phyloP scores from a whole-genome alignment of 306 rosid genomes.

The Pterocarpus santalinus region DNA sequence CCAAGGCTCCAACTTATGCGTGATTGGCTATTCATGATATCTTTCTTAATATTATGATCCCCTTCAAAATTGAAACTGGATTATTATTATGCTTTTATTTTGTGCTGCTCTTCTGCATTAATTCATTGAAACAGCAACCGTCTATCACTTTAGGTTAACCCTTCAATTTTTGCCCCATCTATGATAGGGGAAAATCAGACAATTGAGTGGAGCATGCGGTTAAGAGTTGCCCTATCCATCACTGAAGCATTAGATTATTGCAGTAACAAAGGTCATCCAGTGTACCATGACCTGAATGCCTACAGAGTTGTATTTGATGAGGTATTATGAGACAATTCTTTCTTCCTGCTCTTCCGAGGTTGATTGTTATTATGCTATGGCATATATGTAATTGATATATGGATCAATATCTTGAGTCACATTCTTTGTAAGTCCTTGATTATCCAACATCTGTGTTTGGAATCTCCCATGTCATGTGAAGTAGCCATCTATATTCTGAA shows the following conservation, averaged over 20 bases:
- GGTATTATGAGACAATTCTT: slow-evolving; percentile 53
- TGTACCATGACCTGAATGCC: slow-evolving; percentile 86
- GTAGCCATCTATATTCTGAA: neutral
- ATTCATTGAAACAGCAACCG: neutral
- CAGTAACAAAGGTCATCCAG: slow-evolving; percentile 65
- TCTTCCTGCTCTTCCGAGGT: neutral
- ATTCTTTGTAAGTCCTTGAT: neutral
- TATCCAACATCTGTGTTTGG: slow-evolving; percentile 11
- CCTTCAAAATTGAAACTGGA: neutral
- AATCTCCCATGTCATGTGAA: neutral
- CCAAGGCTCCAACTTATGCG: neutral
- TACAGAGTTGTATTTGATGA: slow-evolving; percentile 83
- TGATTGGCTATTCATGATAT: neutral
- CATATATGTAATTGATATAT: neutral
- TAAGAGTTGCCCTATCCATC: slow-evolving; percentile 77
- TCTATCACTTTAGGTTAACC: slow-evolving; percentile 4
- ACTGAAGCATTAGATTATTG: slow-evolving; percentile 80
- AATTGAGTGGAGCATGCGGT: slow-evolving; percentile 84
- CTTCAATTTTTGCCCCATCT: slow-evolving; percentile 21
- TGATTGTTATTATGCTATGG: neutral
- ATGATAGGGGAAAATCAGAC: slow-evolving; percentile 87
- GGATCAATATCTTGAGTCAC: slow-evolving; percentile 5
- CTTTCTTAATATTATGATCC: neutral
- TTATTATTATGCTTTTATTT: neutral
- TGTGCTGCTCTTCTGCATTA: neutral